Conservation (phyloP, 352 stramenopile species). For the Globisporangium megalacanthum region DNA sequence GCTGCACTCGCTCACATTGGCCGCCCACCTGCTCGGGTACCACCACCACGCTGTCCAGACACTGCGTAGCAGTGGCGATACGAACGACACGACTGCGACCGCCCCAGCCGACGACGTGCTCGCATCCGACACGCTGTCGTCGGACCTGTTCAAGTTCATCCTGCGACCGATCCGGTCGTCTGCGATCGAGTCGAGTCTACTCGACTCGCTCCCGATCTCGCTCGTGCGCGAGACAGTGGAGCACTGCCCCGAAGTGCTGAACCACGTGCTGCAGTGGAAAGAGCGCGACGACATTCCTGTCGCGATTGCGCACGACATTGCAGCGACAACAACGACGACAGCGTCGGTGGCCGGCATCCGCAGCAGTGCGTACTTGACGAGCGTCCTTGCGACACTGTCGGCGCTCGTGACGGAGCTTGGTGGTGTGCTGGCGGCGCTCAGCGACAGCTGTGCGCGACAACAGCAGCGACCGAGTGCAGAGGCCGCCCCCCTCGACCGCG, state of each 20-base stretch:
- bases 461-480: constrained; percentile 8
- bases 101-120: constrained; percentile 26
- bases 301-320: constrained; percentile 32
- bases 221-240: constrained; percentile 72
- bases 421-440: constrained; percentile 16
- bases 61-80: constrained; percentile 4
- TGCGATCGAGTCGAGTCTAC: constrained; percentile 71
- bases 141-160: constrained; percentile 78
- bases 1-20: constrained; percentile 55
- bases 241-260: constrained; percentile 71
- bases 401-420: constrained; percentile 21
- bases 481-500: not conserved
- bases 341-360: constrained; percentile 4
- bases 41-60: constrained; percentile 39
- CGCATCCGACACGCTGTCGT: constrained; percentile 32
- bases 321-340: constrained; percentile 6
- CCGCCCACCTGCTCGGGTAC: constrained; percentile 46
- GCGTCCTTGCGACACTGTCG: constrained; percentile 22
- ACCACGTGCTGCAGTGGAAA: constrained; percentile 77
- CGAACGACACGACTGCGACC: not conserved
- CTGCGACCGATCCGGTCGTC: constrained; percentile 70
- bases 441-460: constrained; percentile 12
- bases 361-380: constrained; percentile 26
- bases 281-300: constrained; percentile 50
- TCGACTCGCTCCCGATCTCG: constrained; percentile 69